Percentiles rank a stretch among this genome's conserved stretches.
Conservation (phyloP, 108 stramenopile genomes). For the Fragilariopsis cylindrus region DNA sequence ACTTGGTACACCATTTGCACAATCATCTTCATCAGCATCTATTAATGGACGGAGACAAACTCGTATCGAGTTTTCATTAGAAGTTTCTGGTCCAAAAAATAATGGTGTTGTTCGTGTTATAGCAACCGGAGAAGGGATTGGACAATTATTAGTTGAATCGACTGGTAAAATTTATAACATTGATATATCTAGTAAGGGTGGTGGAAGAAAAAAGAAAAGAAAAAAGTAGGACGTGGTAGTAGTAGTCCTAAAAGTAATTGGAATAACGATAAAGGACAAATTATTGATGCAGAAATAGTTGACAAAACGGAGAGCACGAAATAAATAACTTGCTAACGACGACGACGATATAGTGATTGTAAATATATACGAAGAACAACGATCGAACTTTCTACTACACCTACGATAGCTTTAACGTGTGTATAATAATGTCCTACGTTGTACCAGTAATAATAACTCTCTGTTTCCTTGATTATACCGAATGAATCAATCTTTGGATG, state of each 20-base stretch:
- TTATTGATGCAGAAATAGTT: conserved; percentile 79
- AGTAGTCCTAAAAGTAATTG: not conserved
- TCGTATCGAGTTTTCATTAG: conserved; percentile 54
- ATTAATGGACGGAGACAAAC: conserved; percentile 64
- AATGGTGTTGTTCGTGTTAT: conserved; percentile 54
- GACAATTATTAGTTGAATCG: conserved; percentile 48
- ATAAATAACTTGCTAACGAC: not conserved
- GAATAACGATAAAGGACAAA: conserved; percentile 43
- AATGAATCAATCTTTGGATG: too few species aligned
- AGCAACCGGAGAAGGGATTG: conserved; percentile 54
- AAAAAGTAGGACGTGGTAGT: conserved; percentile 14
- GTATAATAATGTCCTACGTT: too few species aligned
- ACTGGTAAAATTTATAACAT: conserved; percentile 44
- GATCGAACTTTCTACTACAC: too few species aligned
- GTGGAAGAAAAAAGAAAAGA: not conserved
- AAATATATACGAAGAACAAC: too few species aligned
- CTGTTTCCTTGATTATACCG: too few species aligned
- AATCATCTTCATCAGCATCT: conserved; percentile 46
- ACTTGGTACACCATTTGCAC: conserved; percentile 70
- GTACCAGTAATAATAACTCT: too few species aligned
- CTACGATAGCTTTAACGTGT: too few species aligned
- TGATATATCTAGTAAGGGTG: conserved; percentile 19
- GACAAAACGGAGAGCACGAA: conserved; percentile 49
- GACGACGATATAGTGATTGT: too few species aligned
- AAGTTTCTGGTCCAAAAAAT: conserved; percentile 45